These are phyloP conservation scores for Setomelanomma holmii DNA, from an alignment of 2,329 filamentous ascomycete genomes.

Conservation along the genomic window DNA sequence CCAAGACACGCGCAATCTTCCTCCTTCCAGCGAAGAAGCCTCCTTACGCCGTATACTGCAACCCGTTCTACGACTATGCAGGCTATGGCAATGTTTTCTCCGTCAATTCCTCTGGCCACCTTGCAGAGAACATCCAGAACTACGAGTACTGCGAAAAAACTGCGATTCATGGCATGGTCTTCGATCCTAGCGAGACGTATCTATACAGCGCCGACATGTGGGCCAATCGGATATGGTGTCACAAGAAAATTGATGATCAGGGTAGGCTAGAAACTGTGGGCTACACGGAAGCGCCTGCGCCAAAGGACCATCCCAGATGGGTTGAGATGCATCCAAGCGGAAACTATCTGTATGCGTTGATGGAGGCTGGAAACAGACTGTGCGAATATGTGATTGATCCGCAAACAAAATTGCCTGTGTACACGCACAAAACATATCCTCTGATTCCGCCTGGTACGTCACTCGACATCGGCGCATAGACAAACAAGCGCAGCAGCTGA, in stretches of 20 bases:
- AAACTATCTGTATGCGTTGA: slow-evolving; percentile 81
- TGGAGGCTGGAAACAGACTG: slow-evolving; percentile 87
- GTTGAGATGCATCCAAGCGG: slow-evolving; percentile 82
- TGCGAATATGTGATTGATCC: slow-evolving; percentile 83
- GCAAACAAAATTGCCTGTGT: slow-evolving; percentile 74
- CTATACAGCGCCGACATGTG: slow-evolving; percentile 81
- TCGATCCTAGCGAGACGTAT: slow-evolving; percentile 75
- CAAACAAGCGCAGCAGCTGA: not conserved
- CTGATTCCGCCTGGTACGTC: slow-evolving; percentile 77
- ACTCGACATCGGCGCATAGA: not conserved
- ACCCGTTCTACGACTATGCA: slow-evolving; percentile 88
- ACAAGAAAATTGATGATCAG: slow-evolving; percentile 70
- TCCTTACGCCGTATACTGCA: slow-evolving; percentile 84
- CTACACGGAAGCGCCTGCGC: slow-evolving; percentile 72
- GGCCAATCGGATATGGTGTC: slow-evolving; percentile 84
- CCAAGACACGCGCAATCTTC: slow-evolving; percentile 90
- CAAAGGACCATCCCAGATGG: slow-evolving; percentile 84
- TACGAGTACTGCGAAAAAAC: slow-evolving; percentile 73
- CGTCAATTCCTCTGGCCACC: slow-evolving; percentile 62
- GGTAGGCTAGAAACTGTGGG: slow-evolving; percentile 74
- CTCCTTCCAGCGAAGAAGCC: slow-evolving; percentile 78
- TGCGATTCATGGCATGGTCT: slow-evolving; percentile 83
- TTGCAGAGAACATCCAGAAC: slow-evolving; percentile 72
- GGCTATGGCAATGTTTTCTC: slow-evolving; percentile 81
- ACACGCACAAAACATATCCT: slow-evolving; percentile 77